Conservation (phyloP, 352 stramenopile genomes). For the Pythium myriotylum region DNA sequence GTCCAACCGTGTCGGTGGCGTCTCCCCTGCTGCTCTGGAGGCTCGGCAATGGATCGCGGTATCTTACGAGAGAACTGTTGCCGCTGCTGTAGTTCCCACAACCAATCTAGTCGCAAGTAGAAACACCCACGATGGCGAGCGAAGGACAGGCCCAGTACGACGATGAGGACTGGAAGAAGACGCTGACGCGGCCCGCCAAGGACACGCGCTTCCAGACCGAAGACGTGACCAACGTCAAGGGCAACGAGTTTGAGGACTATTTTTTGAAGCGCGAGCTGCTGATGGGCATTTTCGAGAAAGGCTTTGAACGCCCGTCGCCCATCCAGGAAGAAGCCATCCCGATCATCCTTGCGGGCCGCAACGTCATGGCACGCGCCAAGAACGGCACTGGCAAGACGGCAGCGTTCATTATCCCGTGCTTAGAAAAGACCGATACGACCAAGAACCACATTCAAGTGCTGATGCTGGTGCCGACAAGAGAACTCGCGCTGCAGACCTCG, state of each 20-base stretch:
- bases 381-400: conserved; percentile 99
- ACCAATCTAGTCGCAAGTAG: neutral
- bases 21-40: neutral
- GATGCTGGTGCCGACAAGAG: conserved; percentile 98
- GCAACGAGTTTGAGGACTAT: conserved; percentile 99
- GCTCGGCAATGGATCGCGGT: neutral
- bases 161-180: conserved; percentile 74
- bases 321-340: conserved; percentile 99
- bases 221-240: conserved; percentile 99
- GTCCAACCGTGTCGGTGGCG: conserved; percentile 2
- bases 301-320: conserved; percentile 98
- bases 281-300: conserved; percentile 99
- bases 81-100: neutral
- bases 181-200: conserved; percentile 78
- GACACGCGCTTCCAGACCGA: conserved; percentile 92
- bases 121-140: conserved; percentile 23
- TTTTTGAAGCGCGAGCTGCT: conserved; percentile 99
- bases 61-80: conserved; percentile 15
- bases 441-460: conserved; percentile 98
- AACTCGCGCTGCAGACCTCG: conserved; percentile 99
- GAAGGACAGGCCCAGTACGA: conserved; percentile 35
- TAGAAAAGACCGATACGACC: conserved; percentile 98
- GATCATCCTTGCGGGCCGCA: conserved; percentile 97
- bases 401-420: conserved; percentile 99
- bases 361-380: conserved; percentile 98